Conservation (phyloP, 352 stramenopile genomes). For the Pelagophyceae sp. region DNA sequence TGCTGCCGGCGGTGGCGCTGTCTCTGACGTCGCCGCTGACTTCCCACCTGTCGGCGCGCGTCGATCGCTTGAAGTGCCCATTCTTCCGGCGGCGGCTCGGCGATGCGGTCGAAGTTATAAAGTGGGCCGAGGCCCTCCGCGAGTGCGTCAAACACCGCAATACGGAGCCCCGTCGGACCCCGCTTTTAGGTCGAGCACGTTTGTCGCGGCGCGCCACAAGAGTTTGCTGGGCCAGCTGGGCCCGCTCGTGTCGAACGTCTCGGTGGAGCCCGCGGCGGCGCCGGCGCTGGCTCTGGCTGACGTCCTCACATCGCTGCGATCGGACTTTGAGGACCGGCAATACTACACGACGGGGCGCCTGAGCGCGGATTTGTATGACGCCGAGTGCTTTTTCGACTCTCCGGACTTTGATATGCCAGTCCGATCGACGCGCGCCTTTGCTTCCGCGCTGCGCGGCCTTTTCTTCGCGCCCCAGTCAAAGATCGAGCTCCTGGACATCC, state of each 20-base stretch:
- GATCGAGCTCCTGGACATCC: not conserved
- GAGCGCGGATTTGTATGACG: not conserved
- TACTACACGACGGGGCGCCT: conserved; percentile 11
- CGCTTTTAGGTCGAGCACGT: not conserved
- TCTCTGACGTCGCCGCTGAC: not conserved
- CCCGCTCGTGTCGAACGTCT: not conserved
- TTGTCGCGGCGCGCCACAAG: conserved; percentile 4
- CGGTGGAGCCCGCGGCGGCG: not conserved
- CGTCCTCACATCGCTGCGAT: not conserved
- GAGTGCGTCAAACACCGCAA: too few relatives aligned
- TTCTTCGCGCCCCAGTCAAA: not conserved
- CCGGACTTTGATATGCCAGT: conserved; percentile 16
- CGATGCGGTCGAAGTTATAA: not conserved
- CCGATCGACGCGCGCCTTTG: not conserved
- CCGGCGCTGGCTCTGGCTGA: too few relatives aligned
- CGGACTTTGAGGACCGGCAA: not conserved
- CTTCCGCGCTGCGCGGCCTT: not conserved
- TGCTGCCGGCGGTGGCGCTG: not conserved
- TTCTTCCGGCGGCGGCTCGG: not conserved
- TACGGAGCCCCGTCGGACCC: too few relatives aligned
- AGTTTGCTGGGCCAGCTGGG: not conserved
- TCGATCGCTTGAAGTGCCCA: not conserved
- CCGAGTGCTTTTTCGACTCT: conserved; percentile 1
- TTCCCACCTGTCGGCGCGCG: not conserved
- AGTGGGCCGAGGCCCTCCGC: not conserved